These are phyloP conservation scores for Exophiala sp. DNA, from an alignment of 2,329 filamentous ascomycete species.

Conservation along the genomic window DNA sequence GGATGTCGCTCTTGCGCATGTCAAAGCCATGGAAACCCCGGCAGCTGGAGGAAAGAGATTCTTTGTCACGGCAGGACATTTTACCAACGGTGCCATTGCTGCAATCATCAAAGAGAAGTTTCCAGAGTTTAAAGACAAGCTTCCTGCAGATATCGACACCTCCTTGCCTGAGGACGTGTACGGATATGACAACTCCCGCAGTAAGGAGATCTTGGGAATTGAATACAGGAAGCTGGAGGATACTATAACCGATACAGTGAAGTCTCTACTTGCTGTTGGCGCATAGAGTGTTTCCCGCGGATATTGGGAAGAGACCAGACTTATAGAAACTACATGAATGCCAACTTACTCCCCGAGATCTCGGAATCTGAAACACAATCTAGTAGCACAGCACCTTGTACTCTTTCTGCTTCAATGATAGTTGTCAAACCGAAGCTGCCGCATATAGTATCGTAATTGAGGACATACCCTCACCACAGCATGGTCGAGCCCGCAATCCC, in stretches of 20 bases:
- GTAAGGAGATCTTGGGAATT: slow-evolving; percentile 39
- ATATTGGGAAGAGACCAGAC: too few species aligned
- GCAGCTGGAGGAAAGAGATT: slow-evolving; percentile 44
- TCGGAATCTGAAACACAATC: too few species aligned
- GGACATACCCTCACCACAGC: too few species aligned
- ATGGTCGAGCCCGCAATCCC: too few species aligned
- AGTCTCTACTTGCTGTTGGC: slow-evolving; percentile 54
- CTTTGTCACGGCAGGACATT: slow-evolving; percentile 40
- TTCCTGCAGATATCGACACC: slow-evolving; percentile 51
- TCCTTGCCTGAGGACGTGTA: slow-evolving; percentile 47
- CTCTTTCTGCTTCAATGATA: too few species aligned
- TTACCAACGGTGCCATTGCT: slow-evolving; percentile 40
- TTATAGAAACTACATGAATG: too few species aligned
- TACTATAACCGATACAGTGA: slow-evolving; percentile 39
- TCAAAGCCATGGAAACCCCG: slow-evolving; percentile 42
- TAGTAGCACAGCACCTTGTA: too few species aligned
- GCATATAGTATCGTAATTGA: too few species aligned
- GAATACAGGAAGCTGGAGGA: slow-evolving; percentile 38
- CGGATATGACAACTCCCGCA: slow-evolving; percentile 37
- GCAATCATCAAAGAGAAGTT: slow-evolving; percentile 40
- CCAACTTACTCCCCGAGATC: too few species aligned
- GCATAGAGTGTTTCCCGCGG: too few species aligned
- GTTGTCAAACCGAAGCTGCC: too few species aligned
- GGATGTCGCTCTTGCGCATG: slow-evolving; percentile 45
- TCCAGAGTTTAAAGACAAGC: slow-evolving; percentile 38